phyloP scores from a whole-genome alignment of 352 stramenopile species.

The Globisporangium sylvaticum region DNA sequence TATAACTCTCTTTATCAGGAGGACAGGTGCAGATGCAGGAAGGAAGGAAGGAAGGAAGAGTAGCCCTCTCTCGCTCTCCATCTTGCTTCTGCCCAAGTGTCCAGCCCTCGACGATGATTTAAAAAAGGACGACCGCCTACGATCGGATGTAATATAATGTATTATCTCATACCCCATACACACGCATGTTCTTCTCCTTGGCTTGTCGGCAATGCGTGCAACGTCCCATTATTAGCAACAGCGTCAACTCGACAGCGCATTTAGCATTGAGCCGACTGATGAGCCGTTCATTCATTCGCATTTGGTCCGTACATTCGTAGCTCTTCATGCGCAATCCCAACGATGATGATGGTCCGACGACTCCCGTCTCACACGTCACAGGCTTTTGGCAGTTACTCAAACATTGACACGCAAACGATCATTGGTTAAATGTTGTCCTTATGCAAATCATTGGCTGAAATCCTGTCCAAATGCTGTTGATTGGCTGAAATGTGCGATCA shows the following conservation, averaged over 20 bases:
- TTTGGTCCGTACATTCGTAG: neutral
- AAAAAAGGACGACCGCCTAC: conserved; percentile 1
- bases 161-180: conserved; percentile 1
- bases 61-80: neutral
- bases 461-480: neutral
- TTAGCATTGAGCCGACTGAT: neutral
- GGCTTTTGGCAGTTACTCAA: neutral
- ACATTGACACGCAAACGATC: neutral
- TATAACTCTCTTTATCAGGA: conserved; percentile 1
- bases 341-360: neutral
- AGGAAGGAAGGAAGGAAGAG: neutral
- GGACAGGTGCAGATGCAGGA: neutral
- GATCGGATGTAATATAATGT: conserved; percentile 16
- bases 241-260: neutral
- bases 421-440: neutral
- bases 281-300: neutral
- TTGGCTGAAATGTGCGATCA: conserved; percentile 8
- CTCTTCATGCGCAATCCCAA: conserved; percentile 2
- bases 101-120: conserved; percentile 6
- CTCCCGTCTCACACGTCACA: neutral
- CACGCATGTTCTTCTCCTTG: neutral
- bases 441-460: conserved; percentile 5
- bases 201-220: too few species aligned
- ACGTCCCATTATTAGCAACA: neutral
- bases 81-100: neutral